phyloP scores from a whole-genome alignment of 352 stramenopile species.

The Achlya hypogyna region DNA sequence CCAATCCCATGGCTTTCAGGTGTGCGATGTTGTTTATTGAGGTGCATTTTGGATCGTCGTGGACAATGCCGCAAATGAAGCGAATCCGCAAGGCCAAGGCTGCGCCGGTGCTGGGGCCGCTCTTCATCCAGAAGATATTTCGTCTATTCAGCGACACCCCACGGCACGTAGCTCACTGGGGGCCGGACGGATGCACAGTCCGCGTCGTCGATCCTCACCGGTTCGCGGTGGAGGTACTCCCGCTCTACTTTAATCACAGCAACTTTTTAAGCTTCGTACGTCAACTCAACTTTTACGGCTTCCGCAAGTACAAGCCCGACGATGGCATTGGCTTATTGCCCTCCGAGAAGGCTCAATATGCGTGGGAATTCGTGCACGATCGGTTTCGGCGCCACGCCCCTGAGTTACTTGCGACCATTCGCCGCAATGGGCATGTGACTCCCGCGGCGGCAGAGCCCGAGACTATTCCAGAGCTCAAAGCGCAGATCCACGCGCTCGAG shows the following conservation, averaged over 20 bases:
- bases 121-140: conserved; percentile 13
- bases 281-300: conserved; percentile 32
- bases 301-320: conserved; percentile 24
- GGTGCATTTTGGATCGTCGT: no score
- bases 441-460: neutral
- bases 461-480: neutral
- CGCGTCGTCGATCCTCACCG: neutral
- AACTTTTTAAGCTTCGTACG: conserved; percentile 24
- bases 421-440: conserved; percentile 36
- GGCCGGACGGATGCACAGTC: conserved; percentile 21
- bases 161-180: conserved; percentile 21
- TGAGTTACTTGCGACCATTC: conserved; percentile 78
- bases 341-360: conserved; percentile 25
- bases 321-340: neutral
- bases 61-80: no score
- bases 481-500: neutral
- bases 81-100: neutral
- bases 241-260: conserved; percentile 26
- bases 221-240: conserved; percentile 23
- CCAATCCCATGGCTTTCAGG: no score
- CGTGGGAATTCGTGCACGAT: conserved; percentile 84
- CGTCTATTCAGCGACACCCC: neutral
- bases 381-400: conserved; percentile 76
- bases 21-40: no score
- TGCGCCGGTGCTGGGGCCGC: conserved; percentile 22